Evolutionary conservation across 192 early-diverging fungal species (phyloP).

Genomic region (Backusella tuberculispora): DNA sequence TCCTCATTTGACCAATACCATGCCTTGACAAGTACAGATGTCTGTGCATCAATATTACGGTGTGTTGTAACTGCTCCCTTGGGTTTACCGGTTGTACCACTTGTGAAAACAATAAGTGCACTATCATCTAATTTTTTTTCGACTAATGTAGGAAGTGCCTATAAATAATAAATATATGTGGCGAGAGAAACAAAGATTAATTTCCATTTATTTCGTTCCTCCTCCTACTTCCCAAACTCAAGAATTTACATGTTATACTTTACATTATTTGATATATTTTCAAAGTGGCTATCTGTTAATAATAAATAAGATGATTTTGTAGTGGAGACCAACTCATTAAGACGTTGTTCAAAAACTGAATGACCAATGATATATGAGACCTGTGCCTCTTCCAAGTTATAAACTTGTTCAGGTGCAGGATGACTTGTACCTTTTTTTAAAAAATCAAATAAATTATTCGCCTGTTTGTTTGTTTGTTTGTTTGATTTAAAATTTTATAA

Average conservation of each 20-base stretch:
- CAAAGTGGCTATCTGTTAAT: background rate
- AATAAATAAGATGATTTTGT: background rate
- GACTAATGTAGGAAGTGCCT: conserved; percentile 23
- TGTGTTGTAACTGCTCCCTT: conserved; percentile 88
- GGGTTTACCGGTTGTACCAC: conserved; percentile 74
- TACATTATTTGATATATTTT: conserved; percentile 1
- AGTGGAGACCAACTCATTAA: conserved; percentile 13
- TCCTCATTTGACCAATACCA: conserved; percentile 75
- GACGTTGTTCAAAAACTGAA: conserved; percentile 45
- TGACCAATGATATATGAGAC: conserved; percentile 65
- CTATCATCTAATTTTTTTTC: conserved; percentile 35
- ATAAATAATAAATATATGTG: background rate
- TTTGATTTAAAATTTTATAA: background rate
- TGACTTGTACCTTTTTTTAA: conserved; percentile 58
- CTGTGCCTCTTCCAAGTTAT: conserved; percentile 72
- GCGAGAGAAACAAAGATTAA: background rate
- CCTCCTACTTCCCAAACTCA: background rate
- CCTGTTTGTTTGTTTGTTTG: background rate
- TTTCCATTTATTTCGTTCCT: conserved; percentile 2
- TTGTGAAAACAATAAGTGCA: conserved; percentile 81
- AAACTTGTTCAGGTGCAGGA: conserved; percentile 75
- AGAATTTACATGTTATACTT: background rate
- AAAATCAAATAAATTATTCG: background rate
- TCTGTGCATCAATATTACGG: conserved; percentile 65
- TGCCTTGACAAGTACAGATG: conserved; percentile 62